Conservation (phyloP, 2,329 filamentous ascomycete species). For the Aureobasidium pullulans region DNA sequence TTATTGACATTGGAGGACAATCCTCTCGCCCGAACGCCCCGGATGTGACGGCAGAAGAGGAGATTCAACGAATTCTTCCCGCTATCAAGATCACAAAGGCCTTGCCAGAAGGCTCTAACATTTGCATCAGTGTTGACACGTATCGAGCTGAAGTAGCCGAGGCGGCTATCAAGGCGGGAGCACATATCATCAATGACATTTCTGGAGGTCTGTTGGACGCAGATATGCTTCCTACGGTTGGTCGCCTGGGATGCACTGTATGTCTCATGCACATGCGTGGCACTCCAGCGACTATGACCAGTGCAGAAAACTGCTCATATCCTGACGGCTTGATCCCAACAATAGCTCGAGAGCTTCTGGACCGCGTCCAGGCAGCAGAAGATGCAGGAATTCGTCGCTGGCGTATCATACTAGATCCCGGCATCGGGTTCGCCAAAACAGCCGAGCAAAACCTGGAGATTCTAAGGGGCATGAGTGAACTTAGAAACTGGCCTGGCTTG, state of each 20-base stretch:
- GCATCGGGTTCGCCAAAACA: conserved; percentile 88
- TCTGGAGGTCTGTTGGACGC: conserved; percentile 73
- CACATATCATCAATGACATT: conserved; percentile 92
- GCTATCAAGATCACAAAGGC: conserved; percentile 67
- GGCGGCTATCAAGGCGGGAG: conserved; percentile 67
- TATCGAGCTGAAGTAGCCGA: conserved; percentile 80
- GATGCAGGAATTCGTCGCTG: conserved; percentile 77
- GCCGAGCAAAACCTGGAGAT: conserved; percentile 74
- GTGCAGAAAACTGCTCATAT: conserved; percentile 51
- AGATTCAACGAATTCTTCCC: conserved; percentile 70
- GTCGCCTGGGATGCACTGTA: conserved; percentile 68
- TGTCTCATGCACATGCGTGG: conserved; percentile 92
- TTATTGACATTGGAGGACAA: conserved; percentile 89
- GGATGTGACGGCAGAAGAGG: conserved; percentile 64
- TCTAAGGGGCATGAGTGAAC: conserved; percentile 61
- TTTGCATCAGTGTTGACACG: conserved; percentile 86
- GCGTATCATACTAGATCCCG: conserved; percentile 92
- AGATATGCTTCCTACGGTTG: conserved; percentile 75
- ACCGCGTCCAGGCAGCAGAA: conserved; percentile 67
- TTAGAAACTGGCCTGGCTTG: conserved; percentile 55
- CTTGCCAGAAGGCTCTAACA: conserved; percentile 51
- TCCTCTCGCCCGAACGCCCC: conserved; percentile 74
- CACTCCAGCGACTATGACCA: conserved; percentile 72
- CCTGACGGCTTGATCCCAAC: conserved; percentile 58
- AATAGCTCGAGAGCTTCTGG: conserved; percentile 60